Base-by-base conservation (phyloP, 306 rosid genomes). In the Hylodesmum podocarpum region DNA sequence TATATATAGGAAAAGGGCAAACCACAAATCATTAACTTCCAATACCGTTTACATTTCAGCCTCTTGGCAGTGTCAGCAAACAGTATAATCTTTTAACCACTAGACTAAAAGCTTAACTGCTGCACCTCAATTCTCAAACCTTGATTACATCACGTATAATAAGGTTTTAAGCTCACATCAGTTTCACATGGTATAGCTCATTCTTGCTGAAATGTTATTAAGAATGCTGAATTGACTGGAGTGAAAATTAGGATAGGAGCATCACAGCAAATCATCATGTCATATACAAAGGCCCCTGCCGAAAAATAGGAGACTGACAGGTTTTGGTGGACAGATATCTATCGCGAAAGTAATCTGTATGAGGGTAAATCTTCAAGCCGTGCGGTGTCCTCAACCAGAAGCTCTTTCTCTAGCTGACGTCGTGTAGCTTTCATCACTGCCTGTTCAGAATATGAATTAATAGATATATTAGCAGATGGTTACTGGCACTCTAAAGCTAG, bases 391-490 rank as follows among this genome's bases (percentile, higher is more conserved):
- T 90, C 97, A 16, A 81, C 74, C 57, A 95, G 83, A 75, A 95
- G 93, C 87, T 95, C 99, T 78, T 91, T 95, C 86, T 95, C 99
- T 78, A 95, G 88, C 78, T 92, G 96, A 9, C 90, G 91, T 24
- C 97, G 96, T 29, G 99, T 95, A 12, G 96, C 81, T 83, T 95
- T 95, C 99, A 95, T 95, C 81, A 95, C 97, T 34, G 92, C 80
- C 97, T 95, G 91, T 85, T 85, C 69, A 65, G 43, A 77, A 58
- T 66, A 75, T 39, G 2, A 62, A 3, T 40, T 8, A 54, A 22
- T n/a, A 25, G 69, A 49, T 28, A 64, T 40, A 36, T 82, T 18
- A 84, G 74, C 64, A 82, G 40, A 63, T 18, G 43, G 31, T 15
- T 1, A 41, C 37, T 34, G 49, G 4, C 71, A 74, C 36, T 34